Conservation (phyloP, 2,329 filamentous ascomycete species). For the Zymoseptoria passerinii region DNA sequence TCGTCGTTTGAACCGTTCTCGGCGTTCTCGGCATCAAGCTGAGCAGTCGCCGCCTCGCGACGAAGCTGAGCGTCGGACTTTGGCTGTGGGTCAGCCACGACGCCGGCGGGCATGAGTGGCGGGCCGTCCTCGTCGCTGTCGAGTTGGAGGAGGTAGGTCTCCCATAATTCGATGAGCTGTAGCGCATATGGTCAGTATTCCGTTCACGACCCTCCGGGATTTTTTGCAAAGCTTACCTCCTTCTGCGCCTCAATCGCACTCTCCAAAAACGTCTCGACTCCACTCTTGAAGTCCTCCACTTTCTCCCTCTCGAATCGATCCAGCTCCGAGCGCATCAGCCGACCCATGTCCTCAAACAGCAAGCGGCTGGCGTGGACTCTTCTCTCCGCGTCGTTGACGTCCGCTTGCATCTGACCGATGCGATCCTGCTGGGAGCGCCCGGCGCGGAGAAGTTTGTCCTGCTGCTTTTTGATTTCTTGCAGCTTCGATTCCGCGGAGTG, state of each 20-base stretch:
- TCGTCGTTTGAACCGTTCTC: conserved; percentile 4
- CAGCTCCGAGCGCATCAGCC: conserved; percentile 81
- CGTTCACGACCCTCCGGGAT: background rate
- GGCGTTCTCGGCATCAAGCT: conserved; percentile 11
- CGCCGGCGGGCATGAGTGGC: conserved; percentile 25
- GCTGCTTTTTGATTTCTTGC: conserved; percentile 76
- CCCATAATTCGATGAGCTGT: conserved; percentile 81
- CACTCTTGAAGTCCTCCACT: conserved; percentile 97
- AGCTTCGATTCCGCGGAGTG: conserved; percentile 83
- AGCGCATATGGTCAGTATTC: conserved; percentile 16
- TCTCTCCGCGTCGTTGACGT: conserved; percentile 89
- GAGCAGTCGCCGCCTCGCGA: conserved; percentile 11
- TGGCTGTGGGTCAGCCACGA: conserved; percentile 17
- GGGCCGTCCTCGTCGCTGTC: conserved; percentile 80
- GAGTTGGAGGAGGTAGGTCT: conserved; percentile 93
- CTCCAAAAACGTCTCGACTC: conserved; percentile 94
- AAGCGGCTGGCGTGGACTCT: conserved; percentile 84
- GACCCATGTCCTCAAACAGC: conserved; percentile 94
- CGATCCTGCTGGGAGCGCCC: conserved; percentile 94
- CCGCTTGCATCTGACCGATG: conserved; percentile 81
- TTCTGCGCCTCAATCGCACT: conserved; percentile 97
- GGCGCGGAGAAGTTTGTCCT: conserved; percentile 91
- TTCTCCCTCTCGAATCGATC: conserved; percentile 95
- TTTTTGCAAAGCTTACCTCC: conserved; percentile 53
- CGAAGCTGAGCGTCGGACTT: conserved; percentile 14